These are phyloP conservation scores for Candida freyschussii DNA, from an alignment of 1,139 yeast species.

Conservation along the genomic window DNA sequence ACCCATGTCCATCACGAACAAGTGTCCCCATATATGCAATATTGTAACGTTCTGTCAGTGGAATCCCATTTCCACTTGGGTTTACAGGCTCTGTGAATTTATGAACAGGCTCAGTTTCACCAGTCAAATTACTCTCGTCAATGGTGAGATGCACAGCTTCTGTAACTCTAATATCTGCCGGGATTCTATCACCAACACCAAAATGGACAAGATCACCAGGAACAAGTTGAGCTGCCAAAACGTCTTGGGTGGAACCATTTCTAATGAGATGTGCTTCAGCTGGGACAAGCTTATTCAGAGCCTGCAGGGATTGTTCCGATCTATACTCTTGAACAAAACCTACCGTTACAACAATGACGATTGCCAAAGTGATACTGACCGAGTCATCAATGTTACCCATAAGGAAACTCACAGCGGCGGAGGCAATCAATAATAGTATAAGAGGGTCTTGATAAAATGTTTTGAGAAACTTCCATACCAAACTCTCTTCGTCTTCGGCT, in stretches of 20 bases:
- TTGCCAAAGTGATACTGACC: conserved; percentile 80
- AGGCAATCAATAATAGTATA: conserved; percentile 78
- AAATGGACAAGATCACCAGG: conserved; percentile 94
- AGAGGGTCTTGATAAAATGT: conserved; percentile 87
- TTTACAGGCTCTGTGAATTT: conserved; percentile 41
- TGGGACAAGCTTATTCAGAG: conserved; percentile 86
- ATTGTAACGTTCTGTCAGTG: conserved; percentile 62
- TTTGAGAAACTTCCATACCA: conserved; percentile 62
- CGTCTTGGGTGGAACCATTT: conserved; percentile 68
- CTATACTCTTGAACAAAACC: conserved; percentile 96
- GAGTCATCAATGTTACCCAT: conserved; percentile 97
- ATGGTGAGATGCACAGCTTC: conserved; percentile 74
- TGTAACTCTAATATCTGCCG: conserved; percentile 83
- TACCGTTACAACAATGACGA: conserved; percentile 84
- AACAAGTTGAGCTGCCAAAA: conserved; percentile 78
- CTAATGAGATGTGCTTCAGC: conserved; percentile 89
- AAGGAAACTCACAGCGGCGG: conserved; percentile 76
- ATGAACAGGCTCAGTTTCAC: conserved; percentile 83
- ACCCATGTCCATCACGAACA: conserved; percentile 90
- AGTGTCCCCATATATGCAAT: conserved; percentile 95
- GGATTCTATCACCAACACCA: conserved; percentile 87
- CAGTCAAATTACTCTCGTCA: conserved; percentile 91
- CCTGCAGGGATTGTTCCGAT: conserved; percentile 89
- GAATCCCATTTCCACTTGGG: conserved; percentile 31
- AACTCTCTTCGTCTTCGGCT: conserved; percentile 70